These are phyloP conservation scores for Effrenium voratum DNA, from an alignment of 73 alveolate genomes.

Conservation along the genomic window DNA sequence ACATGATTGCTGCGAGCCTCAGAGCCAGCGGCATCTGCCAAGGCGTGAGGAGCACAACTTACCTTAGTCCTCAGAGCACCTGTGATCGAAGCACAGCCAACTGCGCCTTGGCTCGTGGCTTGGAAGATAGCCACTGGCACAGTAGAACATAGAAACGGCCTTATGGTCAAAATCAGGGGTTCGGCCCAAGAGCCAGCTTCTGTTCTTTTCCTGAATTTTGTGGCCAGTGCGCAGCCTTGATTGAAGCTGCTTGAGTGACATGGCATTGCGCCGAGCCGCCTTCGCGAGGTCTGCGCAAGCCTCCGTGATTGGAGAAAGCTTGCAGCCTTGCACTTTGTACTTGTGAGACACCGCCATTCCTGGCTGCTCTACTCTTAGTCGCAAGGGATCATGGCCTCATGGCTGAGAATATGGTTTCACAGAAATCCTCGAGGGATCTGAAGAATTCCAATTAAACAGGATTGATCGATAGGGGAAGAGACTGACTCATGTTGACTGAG, in stretches of 20 bases:
- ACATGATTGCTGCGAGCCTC: neutral
- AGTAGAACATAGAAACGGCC: neutral
- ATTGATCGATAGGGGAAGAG: no score
- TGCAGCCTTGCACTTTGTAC: no score
- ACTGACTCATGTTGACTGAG: no score
- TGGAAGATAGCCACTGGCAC: neutral
- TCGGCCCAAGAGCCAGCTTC: neutral
- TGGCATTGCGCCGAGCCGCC: neutral
- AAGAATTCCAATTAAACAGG: no score
- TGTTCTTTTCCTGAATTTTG: neutral
- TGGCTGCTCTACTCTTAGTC: no score
- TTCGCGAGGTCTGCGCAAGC: neutral
- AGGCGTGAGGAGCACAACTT: constrained; percentile 60
- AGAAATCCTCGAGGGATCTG: no score
- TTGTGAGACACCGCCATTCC: no score
- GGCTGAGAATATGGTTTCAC: no score
- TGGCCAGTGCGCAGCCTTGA: neutral
- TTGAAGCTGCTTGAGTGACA: neutral
- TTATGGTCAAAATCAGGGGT: no score
- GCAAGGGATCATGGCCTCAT: no score
- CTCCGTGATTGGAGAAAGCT: neutral
- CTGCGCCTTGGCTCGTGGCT: constrained; percentile 60
- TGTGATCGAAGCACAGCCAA: neutral
- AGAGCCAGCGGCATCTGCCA: neutral
- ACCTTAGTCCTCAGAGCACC: constrained; percentile 27